These are phyloP conservation scores for Histomonas meleagridis DNA, from an alignment of 208 protist genomes.

Conservation along the genomic window DNA sequence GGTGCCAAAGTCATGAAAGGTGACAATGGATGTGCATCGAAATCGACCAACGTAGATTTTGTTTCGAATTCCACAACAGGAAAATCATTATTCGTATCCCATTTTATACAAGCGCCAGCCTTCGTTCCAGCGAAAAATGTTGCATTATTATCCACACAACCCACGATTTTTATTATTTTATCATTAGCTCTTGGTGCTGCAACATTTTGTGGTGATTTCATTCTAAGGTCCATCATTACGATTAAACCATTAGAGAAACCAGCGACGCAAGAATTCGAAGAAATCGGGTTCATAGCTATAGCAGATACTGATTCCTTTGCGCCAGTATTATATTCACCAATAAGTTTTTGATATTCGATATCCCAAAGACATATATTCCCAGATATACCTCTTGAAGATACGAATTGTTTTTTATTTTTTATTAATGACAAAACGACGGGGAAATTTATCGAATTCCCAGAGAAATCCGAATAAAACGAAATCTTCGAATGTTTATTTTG, in stretches of 20 bases:
- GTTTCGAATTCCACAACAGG: neutral
- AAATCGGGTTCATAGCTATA: neutral
- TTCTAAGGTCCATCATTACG: neutral
- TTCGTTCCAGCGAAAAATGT: neutral
- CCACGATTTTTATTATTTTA: neutral
- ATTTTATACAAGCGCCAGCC: neutral
- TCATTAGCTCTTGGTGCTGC: neutral
- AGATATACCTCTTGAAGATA: neutral
- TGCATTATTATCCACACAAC: neutral
- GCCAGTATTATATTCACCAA: neutral
- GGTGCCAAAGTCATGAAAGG: neutral
- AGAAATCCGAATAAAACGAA: neutral
- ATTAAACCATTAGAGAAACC: neutral
- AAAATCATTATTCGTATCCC: neutral
- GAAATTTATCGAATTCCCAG: neutral
- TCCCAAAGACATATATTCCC: neutral
- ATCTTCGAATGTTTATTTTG: neutral
- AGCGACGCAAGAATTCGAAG: neutral
- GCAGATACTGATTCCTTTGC: neutral
- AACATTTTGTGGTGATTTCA: neutral
- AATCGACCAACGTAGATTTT: neutral
- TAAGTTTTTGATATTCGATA: neutral
- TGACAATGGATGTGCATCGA: neutral
- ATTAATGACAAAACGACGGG: neutral
- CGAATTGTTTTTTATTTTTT: neutral